Evolutionary conservation across 495 filamentous ascomycete genomes (phyloP), one percentile per base, ranked within the genome.

Genomic region (Xylaria flabelliformis): DNA sequence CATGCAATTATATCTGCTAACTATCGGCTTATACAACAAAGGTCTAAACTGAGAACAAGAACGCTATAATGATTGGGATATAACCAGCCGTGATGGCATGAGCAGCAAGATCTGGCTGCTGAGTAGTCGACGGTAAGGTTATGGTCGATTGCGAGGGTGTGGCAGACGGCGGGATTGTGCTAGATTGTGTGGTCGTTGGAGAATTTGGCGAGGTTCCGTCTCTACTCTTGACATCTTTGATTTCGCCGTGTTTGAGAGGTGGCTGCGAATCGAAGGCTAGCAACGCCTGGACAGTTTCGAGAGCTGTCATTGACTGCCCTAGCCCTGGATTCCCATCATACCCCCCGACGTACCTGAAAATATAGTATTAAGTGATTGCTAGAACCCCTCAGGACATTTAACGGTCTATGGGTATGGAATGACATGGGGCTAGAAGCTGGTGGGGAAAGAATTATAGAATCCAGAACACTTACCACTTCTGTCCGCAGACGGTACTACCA

Each of bases 231-330:
- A 75, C 71, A 48, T 74, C 74, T 75, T 82, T 81, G 74, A 86
- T 86, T 58, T 86, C 76, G 34, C 80, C 79, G 2, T 77, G 81
- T 73, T 79, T 82, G 19, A 83, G 74, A 3, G 85, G 85, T 39
- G 76, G 75, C 10, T 67, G 51, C 3, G 83, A 81, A 46, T 81
- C 59, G 13, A 75, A 71, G 7, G 83, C 79, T 4, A 91, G 75
- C 10, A 87, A 80, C 2, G 89, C 88, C 76, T 91, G 87, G 7
- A 95, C 84, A 26, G 91, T 88, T 75, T 91, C 88, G 51, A 95
- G 81, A 1, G 90, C 92, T 51, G 85, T 87, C 86, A 94, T 88
- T 78, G 93, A 88, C 82, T 93, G 88, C 0, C 92, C 91, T n/a
- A 93, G 79, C 2, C 91, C 90, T 10, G 74, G 75, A 17, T 79